Conservation (phyloP, 345 rosid genomes). For the Salix suchowensis region DNA sequence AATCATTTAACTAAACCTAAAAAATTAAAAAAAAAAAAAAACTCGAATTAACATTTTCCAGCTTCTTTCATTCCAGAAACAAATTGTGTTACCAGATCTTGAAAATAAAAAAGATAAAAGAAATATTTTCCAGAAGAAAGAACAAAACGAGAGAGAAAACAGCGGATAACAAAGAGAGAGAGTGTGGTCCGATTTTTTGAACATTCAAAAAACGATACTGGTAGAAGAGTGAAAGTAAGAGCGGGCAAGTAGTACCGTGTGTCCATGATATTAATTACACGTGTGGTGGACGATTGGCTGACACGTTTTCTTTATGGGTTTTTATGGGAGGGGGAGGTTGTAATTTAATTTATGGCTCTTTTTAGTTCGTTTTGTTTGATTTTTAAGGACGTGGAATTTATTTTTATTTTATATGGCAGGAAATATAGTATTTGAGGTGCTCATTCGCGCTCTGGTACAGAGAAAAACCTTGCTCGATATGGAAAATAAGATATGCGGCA, state of each 20-base stretch:
- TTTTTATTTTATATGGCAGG: too few relatives aligned
- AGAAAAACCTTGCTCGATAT: too few relatives aligned
- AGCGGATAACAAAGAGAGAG: slow-evolving; percentile 21
- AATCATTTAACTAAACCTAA: background rate
- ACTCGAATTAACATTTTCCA: background rate
- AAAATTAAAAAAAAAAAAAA: background rate
- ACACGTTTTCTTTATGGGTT: background rate
- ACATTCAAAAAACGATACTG: slow-evolving; percentile 54
- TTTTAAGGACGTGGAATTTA: background rate
- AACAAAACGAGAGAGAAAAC: background rate
- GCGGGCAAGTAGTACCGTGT: slow-evolving; percentile 30
- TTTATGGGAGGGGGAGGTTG: background rate
- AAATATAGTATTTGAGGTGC: too few relatives aligned
- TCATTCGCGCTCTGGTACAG: too few relatives aligned
- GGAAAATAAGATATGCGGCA: too few relatives aligned
- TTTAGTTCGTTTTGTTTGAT: too few relatives aligned
- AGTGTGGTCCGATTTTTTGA: slow-evolving; percentile 30
- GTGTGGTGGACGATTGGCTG: background rate
- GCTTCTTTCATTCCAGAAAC: background rate
- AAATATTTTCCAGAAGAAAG: background rate
- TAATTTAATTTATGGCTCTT: background rate
- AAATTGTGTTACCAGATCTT: slow-evolving; percentile 22
- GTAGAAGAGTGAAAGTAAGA: slow-evolving; percentile 10
- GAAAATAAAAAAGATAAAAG: slow-evolving; percentile 4
- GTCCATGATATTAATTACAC: background rate